Evolutionary conservation across 495 filamentous ascomycete genomes (phyloP).

Genomic region (Trichoderma reesei): DNA sequence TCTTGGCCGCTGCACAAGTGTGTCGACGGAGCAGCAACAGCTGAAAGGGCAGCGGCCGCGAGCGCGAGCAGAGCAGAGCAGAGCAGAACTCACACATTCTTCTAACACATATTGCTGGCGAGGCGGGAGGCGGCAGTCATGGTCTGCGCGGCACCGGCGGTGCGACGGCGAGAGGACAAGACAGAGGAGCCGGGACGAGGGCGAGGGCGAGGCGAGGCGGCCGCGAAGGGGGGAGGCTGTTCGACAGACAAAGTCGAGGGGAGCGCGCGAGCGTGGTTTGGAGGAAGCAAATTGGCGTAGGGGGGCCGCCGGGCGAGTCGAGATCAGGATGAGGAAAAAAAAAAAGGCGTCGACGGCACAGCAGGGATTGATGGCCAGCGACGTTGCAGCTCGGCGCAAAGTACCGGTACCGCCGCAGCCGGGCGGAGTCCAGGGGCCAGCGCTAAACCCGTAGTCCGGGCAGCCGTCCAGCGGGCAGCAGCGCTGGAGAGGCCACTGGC

Average conservation of each 20-base stretch:
- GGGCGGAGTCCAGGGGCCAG: background rate
- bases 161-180: background rate
- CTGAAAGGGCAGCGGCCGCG: background rate
- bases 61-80: background rate
- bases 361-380: background rate
- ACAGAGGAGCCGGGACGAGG: background rate
- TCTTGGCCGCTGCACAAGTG: background rate
- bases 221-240: background rate
- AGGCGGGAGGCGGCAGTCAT: background rate
- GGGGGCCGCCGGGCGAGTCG: conserved; percentile 1
- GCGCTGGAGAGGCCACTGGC: background rate
- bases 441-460: too few species aligned
- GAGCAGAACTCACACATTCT: conserved; percentile 10
- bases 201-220: background rate
- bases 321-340: background rate
- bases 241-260: background rate
- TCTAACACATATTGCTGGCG: conserved; percentile 3
- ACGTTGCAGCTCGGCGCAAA: background rate
- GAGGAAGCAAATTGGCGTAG: background rate
- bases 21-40: background rate
- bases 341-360: background rate
- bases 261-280: background rate
- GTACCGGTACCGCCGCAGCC: background rate
- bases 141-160: background rate
- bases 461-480: background rate